Evolutionary conservation across 2,329 filamentous ascomycete species (phyloP), one percentile per base, ranked within the genome.

Genomic region (Ophiosphaerella herpotricha): DNA sequence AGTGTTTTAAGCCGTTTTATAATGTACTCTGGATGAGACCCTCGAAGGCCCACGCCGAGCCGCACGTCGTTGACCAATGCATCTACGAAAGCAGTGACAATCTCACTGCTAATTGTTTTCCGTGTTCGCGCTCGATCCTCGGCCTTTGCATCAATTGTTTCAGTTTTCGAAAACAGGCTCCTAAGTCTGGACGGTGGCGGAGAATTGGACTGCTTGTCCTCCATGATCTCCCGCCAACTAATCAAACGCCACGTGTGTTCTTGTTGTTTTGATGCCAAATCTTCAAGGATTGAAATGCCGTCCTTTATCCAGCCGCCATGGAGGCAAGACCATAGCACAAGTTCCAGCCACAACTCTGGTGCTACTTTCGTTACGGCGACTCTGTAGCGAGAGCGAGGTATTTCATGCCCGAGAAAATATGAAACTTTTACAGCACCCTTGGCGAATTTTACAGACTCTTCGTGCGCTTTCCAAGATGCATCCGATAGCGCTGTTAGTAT

Each of bases 41-140:
- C 76, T 52, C 73, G 60, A 29, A 54, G 48, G n/a, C 74, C 75
- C 18, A 76, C 73, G 38, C 77, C 78, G 18, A 77, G 58, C 46
- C 75, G 75, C 36, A 79, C 63, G 11, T 66, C 60, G 51, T 78
- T 81, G 35, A 80, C 62, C 12, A 84, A 63, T 13, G 77, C 80
- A 58, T 84, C 80, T 26, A 84, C 70, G 35, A 84, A 76, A 5
- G 81, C 79, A 43, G 78, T 73, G 23, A 85, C 76, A 9, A 86
- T 77, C 66, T 87, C 84, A 36, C 75, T 75, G 60, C 82, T 85
- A 58, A 87, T 78, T 0, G 80, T 84, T 42, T 74, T 68, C 33
- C 68, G 66, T 8, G 77, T 73, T 34, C 63, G 60, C 8, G 58
- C 58, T 38, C 65, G 63, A 35, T 68, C 66, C 43, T 67, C 45